Conservation (phyloP, 2,329 filamentous ascomycete genomes). For the Aspergillus ruber region DNA sequence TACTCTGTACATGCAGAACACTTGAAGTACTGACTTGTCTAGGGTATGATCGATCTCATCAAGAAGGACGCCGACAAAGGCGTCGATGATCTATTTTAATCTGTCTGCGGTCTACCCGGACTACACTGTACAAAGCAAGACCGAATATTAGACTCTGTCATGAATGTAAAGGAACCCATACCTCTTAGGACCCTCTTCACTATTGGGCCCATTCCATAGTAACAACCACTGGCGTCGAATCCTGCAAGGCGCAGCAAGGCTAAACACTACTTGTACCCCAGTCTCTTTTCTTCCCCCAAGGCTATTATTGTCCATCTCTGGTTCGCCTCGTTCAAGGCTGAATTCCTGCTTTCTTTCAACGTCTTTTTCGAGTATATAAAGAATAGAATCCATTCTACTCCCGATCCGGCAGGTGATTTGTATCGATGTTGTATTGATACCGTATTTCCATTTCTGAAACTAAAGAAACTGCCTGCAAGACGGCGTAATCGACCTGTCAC, state of each 20-base stretch:
- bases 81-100: constrained; percentile 73
- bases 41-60: constrained; percentile 95
- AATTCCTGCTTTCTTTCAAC: constrained; percentile 1
- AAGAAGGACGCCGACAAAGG: constrained; percentile 89
- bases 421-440: not conserved
- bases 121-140: no score
- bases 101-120: no score
- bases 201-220: not conserved
- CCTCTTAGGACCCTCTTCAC: no score
- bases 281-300: constrained; percentile 4
- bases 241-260: not conserved
- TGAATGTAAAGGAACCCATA: no score
- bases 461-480: not conserved
- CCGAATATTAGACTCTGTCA: no score
- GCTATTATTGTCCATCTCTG: not conserved
- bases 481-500: not conserved
- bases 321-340: not conserved
- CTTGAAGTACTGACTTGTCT: constrained; percentile 5
- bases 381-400: not conserved
- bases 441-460: not conserved
- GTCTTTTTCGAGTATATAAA: not conserved
- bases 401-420: not conserved
- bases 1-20: constrained; percentile 9
- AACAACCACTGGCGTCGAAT: no score
- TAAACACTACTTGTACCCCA: not conserved